phyloP scores from a whole-genome alignment of 225 moss, liverwort and hornwort species.

The Straminergon stramineum region DNA sequence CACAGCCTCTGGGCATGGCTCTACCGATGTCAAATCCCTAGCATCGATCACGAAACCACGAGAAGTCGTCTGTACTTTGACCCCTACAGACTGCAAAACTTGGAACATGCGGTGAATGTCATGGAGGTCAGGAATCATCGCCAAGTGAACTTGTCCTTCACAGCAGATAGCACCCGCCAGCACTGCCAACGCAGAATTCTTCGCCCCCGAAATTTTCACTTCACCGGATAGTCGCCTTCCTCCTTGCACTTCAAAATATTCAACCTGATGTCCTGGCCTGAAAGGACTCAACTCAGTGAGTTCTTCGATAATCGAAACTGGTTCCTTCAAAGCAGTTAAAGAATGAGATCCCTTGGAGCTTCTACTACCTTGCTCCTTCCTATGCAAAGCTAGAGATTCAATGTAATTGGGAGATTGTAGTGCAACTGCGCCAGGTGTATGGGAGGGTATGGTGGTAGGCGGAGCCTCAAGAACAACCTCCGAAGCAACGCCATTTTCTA shows the following conservation, averaged over 20 bases:
- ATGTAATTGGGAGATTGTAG: constrained; percentile 17
- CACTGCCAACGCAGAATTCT: constrained; percentile 87
- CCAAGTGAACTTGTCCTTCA: constrained; percentile 58
- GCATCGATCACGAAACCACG: constrained; percentile 58
- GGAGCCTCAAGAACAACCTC: constrained; percentile 38
- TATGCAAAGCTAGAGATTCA: constrained; percentile 16
- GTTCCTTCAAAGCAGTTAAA: constrained; percentile 7
- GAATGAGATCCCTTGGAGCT: neutral
- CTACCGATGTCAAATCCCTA: constrained; percentile 60
- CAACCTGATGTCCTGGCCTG: constrained; percentile 34
- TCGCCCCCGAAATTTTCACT: constrained; percentile 71
- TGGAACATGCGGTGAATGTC: constrained; percentile 87
- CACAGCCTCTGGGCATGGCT: constrained; percentile 75
- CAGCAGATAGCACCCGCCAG: constrained; percentile 79
- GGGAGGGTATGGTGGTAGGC: constrained; percentile 3
- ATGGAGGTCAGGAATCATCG: constrained; percentile 83
- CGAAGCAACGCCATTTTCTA: constrained; percentile 22
- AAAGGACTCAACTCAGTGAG: constrained; percentile 25
- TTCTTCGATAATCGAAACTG: constrained; percentile 13
- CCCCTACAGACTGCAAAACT: constrained; percentile 83
- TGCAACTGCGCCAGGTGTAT: constrained; percentile 4
- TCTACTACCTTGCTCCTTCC: constrained; percentile 6
- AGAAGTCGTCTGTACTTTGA: constrained; percentile 35
- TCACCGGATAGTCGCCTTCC: constrained; percentile 68
- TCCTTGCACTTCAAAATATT: constrained; percentile 70